A percentile compares a stretch with the other conserved stretches of the same genome.
Conservation (phyloP, 495 filamentous ascomycete species). For the Tuber calosporum region DNA sequence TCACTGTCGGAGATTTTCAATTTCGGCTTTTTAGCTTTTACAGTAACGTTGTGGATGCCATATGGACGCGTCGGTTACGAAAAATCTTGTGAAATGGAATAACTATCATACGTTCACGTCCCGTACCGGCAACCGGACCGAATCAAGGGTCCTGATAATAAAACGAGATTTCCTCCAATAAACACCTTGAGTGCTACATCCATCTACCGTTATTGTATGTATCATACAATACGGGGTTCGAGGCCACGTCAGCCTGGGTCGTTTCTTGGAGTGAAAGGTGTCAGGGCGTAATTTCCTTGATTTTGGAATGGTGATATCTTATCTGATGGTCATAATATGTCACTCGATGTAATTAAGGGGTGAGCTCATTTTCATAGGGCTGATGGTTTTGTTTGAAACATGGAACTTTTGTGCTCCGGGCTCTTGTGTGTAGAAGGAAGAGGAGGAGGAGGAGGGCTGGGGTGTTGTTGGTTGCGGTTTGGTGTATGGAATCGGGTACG, state of each 20-base stretch:
- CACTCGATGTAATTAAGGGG: neutral
- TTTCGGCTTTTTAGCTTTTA: neutral
- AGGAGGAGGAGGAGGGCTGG: too few relatives aligned
- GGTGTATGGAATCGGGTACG: neutral
- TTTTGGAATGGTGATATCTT: neutral
- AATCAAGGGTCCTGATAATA: neutral
- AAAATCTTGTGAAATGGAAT: neutral
- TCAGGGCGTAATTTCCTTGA: neutral
- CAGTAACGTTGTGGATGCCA: neutral
- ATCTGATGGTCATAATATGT: neutral
- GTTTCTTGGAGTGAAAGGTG: neutral
- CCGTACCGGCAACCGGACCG: neutral
- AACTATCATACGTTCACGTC: neutral
- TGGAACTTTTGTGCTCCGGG: neutral
- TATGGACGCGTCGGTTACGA: neutral
- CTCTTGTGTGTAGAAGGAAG: neutral
- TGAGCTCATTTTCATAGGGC: neutral
- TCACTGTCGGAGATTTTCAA: neutral
- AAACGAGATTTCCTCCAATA: neutral
- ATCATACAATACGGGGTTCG: neutral
- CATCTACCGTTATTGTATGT: neutral
- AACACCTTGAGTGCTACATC: neutral
- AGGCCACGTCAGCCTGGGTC: neutral
- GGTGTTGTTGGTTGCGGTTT: neutral
- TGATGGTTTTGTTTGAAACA: neutral